A percentile compares a stretch with the other conserved stretches of the same genome.
phyloP scores from a whole-genome alignment of 2,329 filamentous ascomycete species.

The Neoscytalidium dimidiatum region DNA sequence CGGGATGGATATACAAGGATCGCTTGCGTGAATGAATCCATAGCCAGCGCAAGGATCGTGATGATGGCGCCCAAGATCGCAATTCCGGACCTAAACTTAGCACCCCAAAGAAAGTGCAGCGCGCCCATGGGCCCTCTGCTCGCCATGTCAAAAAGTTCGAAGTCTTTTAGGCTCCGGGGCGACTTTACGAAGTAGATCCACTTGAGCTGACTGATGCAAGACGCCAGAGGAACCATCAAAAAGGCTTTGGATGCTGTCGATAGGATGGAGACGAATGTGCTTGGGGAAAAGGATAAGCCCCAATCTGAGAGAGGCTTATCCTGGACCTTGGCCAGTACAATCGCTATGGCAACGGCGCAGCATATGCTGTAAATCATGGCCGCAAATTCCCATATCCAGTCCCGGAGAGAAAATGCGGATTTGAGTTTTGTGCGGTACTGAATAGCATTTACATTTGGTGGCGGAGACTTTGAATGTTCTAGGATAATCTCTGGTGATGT shows the following conservation, averaged over 20 bases:
- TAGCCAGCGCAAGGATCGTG: no score
- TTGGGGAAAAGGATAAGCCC: constrained; percentile 24
- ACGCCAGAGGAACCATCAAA: constrained; percentile 33
- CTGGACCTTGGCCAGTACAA: background rate
- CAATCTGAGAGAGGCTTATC: constrained; percentile 5
- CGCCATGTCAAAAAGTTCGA: constrained; percentile 32
- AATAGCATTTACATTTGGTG: no score
- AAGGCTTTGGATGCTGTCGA: constrained; percentile 33
- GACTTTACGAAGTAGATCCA: constrained; percentile 33
- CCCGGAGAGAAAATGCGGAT: no score
- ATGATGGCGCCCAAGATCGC: no score
- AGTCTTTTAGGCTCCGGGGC: constrained; percentile 25
- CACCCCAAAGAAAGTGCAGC: background rate
- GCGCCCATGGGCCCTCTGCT: constrained; percentile 25
- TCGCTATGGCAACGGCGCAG: background rate
- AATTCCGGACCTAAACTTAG: no score
- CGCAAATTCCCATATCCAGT: no score
- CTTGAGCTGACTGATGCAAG: constrained; percentile 39
- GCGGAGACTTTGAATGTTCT: no score
- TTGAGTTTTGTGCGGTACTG: no score
- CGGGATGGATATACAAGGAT: no score
- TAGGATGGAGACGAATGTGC: constrained; percentile 37
- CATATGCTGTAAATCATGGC: no score
- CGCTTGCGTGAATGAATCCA: no score
- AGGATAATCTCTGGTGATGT: no score